Evolutionary conservation across 768 basidiomycete species (phyloP).

Genomic region (Mycena vulgaris): DNA sequence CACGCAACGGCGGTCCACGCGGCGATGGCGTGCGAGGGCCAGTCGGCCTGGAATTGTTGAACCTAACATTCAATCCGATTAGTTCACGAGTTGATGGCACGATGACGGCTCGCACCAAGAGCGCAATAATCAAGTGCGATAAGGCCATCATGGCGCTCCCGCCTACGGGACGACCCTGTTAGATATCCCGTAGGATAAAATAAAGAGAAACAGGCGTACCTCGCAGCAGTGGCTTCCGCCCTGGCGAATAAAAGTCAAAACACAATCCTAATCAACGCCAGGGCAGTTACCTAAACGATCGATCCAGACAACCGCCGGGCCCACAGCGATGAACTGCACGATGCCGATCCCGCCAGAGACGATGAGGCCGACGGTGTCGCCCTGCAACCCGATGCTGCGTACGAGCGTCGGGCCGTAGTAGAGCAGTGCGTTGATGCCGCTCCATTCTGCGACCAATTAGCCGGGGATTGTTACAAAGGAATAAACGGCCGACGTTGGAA

Average conservation of each 20-base stretch:
- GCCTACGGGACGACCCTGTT: conserved; percentile 39
- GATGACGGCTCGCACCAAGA: conserved; percentile 62
- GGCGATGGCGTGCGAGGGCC: conserved; percentile 69
- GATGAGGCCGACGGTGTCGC: conserved; percentile 73
- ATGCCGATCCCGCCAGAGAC: conserved; percentile 86
- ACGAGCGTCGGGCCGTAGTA: conserved; percentile 88
- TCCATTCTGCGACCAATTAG: conserved; percentile 74
- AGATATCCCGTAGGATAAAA: too few species aligned
- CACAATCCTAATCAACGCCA: too few species aligned
- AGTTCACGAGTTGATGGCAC: neutral
- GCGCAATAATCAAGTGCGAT: conserved; percentile 76
- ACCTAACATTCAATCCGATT: conserved; percentile 54
- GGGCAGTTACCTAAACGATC: conserved; percentile 69
- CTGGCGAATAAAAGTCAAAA: conserved; percentile 47
- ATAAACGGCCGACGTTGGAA: conserved; percentile 77
- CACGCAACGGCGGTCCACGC: conserved; percentile 83
- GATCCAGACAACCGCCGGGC: conserved; percentile 81
- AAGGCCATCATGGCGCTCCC: conserved; percentile 77
- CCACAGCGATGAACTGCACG: conserved; percentile 81
- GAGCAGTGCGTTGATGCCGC: conserved; percentile 87
- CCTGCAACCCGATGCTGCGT: conserved; percentile 72
- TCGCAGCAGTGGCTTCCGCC: conserved; percentile 76
- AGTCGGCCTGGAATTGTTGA: conserved; percentile 65
- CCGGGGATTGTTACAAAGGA: neutral
- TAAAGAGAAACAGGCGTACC: conserved; percentile 45